Base-by-base conservation (phyloP, 352 stramenopile species). In the Pythium aristosporum region DNA sequence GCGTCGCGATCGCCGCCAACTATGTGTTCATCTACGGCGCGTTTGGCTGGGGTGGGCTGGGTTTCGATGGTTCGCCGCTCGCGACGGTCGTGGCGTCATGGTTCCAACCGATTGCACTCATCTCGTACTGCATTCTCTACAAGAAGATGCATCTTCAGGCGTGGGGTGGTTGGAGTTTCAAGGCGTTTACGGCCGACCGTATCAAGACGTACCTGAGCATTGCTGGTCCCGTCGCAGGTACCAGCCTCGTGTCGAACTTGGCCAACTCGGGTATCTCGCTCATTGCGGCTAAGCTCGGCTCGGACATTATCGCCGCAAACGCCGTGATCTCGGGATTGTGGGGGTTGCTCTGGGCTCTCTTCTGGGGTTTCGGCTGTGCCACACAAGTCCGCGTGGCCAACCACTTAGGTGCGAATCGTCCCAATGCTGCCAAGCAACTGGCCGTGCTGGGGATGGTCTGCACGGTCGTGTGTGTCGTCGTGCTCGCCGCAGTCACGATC, bases 301-400 rank as follows among this genome's bases (percentile, higher is more conserved):
- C 82, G 7, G 76, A 93, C 54, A 76, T 91, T 25, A 89, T 93
- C 63, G 85, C 85, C 32, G 82, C 85, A 28, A 93, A 91, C 30
- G 82, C 83, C 9, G 76, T 92, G 20, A 84, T 90, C 51, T 87
- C 79, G 0, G 79, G 80, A 1, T 54, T 90, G 0, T 92, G 81
- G 80, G 79, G 74, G 3, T 56, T 92, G 37, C 56, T 90, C 0
- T 92, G 80, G 83, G 83, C 83, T 15, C 72, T 92, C 7, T 91
- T 92, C 65, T 93, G 82, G 82, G 84, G 84, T 44, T 93, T 79
- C 66, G 84, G 84, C 53, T 91, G 80, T 25, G 84, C 82, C 6
- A 89, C 84, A 28, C 85, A 94, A 64, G 85, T 90, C 23, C 80
- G 82, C 2, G 82, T 92, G 28, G 81, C 85, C 30, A 92, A 91